phyloP scores from a whole-genome alignment of 2,329 filamentous ascomycete species.

The Trichoderma sp. region DNA sequence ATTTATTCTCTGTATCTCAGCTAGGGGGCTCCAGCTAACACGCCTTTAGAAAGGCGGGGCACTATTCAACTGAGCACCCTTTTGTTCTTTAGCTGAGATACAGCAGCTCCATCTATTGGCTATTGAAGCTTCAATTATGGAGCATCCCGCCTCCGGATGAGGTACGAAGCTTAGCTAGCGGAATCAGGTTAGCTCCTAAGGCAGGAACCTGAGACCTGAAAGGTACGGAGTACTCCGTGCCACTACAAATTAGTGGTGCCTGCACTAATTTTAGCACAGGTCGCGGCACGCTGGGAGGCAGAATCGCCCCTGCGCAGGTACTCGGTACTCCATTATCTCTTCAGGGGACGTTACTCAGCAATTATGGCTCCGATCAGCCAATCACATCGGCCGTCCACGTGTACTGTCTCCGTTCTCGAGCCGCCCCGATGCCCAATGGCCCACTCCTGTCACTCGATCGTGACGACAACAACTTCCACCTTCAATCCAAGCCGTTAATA shows the following conservation, averaged over 20 bases:
- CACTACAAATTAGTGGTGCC: not conserved
- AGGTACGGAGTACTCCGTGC: not conserved
- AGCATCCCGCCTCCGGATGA: no score
- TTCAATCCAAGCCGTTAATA: not conserved
- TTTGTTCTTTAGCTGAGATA: not conserved
- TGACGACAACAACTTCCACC: slow-evolving; percentile 25
- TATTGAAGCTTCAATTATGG: not conserved
- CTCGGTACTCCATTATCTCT: not conserved
- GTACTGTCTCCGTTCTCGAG: not conserved
- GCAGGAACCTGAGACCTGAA: not conserved
- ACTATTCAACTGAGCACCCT: no score
- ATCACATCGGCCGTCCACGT: slow-evolving; percentile 15
- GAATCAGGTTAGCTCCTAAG: not conserved
- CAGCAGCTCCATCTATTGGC: not conserved
- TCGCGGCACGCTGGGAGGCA: slow-evolving; percentile 3
- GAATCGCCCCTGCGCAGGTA: not conserved
- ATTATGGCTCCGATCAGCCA: not conserved
- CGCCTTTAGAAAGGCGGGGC: not conserved
- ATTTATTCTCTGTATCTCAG: not conserved
- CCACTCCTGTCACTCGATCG: slow-evolving; percentile 16
- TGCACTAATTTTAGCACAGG: slow-evolving; percentile 8
- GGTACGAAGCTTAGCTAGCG: not conserved
- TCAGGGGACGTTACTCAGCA: slow-evolving; percentile 15
- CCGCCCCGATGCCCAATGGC: not conserved
- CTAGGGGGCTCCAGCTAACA: no score